Base-by-base conservation (phyloP, 2,329 filamentous ascomycete species). In the Ophiocordyceps robertsii region DNA sequence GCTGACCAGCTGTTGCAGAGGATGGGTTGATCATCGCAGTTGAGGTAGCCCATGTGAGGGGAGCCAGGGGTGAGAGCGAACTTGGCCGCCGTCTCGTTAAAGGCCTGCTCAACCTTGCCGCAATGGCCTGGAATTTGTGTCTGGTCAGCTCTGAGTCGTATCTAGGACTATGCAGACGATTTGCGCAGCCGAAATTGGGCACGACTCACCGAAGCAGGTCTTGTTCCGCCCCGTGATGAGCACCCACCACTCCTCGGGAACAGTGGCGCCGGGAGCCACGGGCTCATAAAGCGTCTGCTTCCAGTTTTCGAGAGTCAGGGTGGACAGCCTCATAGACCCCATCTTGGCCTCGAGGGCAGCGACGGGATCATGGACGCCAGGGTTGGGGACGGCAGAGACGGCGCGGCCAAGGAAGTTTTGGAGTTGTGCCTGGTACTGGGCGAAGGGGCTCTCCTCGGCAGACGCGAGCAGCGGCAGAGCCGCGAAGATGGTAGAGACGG, bases 191-290 rank as follows among this genome's bases (percentile, higher is more conserved):
- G 11, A 13, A 16, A 27, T 27, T 6, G 24, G 24, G 24, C 24
- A 27, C 24, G 9, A 27, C 69, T 44, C 65, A 77, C 75, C 73
- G 56, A 73, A 81, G 66, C 84, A 90, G 29, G 84, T 87, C 66
- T 79, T 82, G 69, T 89, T 88, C 51, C 82, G 70, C 43, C 84
- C 84, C 10, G 79, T 84, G 51, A 86, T 65, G 51, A 84, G 70
- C 47, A 90, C 67, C 69, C 83, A 80, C 82, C 82, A 88, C 63
- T 87, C 80, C 62, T 82, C 80, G 6, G 83, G 80, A 47, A 69
- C 71, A 11, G 74, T 73, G 47, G 73, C 71, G 27, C 63, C 74
- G 9, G 75, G 62, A 46, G 75, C 67, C 44, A 82, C 75, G 29
- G 77, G 73, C 40, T 67, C 66, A 56, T 75, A 79, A 46, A 90